Conservation (phyloP, 371 early-diverging fungal species). For the Actinomortierella wolfii region DNA sequence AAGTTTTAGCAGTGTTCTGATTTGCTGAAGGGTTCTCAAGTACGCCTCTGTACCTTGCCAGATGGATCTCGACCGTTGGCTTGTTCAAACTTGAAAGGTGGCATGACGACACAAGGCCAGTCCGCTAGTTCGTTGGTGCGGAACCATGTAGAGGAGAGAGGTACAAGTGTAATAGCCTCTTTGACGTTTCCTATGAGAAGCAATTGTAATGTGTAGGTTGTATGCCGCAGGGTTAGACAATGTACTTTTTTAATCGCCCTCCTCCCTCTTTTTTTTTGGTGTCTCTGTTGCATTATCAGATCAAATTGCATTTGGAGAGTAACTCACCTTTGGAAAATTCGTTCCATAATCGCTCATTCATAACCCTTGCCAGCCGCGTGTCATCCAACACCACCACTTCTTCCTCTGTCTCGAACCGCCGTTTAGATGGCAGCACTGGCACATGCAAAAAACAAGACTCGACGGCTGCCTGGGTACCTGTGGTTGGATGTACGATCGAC, state of each 20-base stretch:
- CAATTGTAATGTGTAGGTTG: not conserved
- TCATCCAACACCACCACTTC: conserved; percentile 41
- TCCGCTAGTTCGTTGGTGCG: conserved; percentile 35
- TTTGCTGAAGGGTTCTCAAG: not conserved
- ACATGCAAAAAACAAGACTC: conserved; percentile 42
- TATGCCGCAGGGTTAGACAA: too few relatives aligned
- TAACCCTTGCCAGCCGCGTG: conserved; percentile 25
- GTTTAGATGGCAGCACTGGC: conserved; percentile 37
- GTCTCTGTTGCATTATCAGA: too few relatives aligned
- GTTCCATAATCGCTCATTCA: conserved; percentile 38
- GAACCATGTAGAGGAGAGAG: conserved; percentile 40
- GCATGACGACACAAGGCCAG: conserved; percentile 44
- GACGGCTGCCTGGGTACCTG: conserved; percentile 5
- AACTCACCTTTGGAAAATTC: conserved; percentile 26
- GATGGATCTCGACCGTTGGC: conserved; percentile 26
- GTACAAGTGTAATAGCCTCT: conserved; percentile 37
- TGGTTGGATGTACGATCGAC: conserved; percentile 9
- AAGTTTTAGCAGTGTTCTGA: too few relatives aligned
- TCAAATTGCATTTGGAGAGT: too few relatives aligned
- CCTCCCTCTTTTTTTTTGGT: too few relatives aligned
- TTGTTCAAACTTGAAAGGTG: conserved; percentile 41
- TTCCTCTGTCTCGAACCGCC: conserved; percentile 35
- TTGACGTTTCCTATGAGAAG: conserved; percentile 22
- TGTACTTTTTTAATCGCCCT: too few relatives aligned
- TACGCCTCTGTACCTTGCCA: conserved; percentile 14